Conservation (phyloP, 83 land plant genomes). For the Diphasiastrum complanatum region DNA sequence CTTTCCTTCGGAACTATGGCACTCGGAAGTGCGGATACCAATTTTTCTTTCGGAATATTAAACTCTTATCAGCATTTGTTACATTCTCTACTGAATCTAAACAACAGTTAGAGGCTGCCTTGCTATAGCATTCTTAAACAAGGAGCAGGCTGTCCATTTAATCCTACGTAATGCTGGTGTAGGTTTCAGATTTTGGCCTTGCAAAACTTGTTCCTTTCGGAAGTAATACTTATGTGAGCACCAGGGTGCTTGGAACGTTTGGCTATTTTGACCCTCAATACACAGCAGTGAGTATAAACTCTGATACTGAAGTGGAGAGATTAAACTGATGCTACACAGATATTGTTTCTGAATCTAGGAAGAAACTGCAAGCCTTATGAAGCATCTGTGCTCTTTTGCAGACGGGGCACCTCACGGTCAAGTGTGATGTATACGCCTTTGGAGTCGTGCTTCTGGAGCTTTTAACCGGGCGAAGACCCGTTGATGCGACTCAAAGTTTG, state of each 20-base stretch:
- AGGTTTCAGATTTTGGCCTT: conserved; percentile 16
- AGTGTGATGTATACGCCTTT: conserved; percentile 13
- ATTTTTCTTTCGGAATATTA: too few relatives aligned
- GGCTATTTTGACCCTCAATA: conserved; percentile 14
- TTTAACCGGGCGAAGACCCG: conserved; percentile 4
- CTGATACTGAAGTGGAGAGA: neutral
- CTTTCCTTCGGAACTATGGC: too few relatives aligned
- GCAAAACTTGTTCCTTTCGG: conserved; percentile 14
- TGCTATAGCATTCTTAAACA: neutral
- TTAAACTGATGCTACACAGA: neutral
- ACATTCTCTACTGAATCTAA: neutral
- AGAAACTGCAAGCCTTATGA: too few relatives aligned
- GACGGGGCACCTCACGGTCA: conserved; percentile 6
- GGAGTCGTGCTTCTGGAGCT: conserved; percentile 13
- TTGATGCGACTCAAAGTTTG: neutral
- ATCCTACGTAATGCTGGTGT: neutral
- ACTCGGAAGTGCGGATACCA: too few relatives aligned
- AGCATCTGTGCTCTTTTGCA: neutral
- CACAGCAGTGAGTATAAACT: conserved; percentile 5
- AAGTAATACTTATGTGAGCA: conserved; percentile 11
- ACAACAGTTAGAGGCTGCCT: too few relatives aligned
- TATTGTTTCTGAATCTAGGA: too few relatives aligned
- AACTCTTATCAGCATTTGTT: too few relatives aligned
- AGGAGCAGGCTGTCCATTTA: neutral
- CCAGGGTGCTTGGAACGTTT: conserved; percentile 14